Percentiles rank a stretch among this genome's conserved stretches.
phyloP scores from a whole-genome alignment of 2,329 filamentous ascomycete species.

The Phialophora macrospora region DNA sequence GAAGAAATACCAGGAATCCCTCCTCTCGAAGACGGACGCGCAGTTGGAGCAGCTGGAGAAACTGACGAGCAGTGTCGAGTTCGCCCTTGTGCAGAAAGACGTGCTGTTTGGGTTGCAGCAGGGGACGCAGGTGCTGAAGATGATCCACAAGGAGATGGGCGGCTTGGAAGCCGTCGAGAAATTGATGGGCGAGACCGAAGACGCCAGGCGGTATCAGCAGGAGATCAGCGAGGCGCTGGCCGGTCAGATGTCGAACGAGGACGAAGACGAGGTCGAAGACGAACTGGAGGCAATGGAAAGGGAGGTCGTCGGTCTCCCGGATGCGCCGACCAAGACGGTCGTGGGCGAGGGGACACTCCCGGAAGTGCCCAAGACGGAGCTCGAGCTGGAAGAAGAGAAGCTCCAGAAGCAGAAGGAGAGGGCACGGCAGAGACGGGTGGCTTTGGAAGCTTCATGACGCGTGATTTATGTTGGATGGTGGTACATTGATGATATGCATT shows the following conservation, averaged over 20 bases:
- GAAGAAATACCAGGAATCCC: slow-evolving; percentile 95
- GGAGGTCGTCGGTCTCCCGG: slow-evolving; percentile 57
- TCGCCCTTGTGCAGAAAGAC: slow-evolving; percentile 95
- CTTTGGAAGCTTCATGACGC: slow-evolving; percentile 36
- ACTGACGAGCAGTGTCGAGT: slow-evolving; percentile 87
- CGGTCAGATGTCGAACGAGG: slow-evolving; percentile 85
- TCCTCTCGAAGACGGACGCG: slow-evolving; percentile 85
- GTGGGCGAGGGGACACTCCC: slow-evolving; percentile 44
- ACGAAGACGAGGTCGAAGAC: slow-evolving; percentile 97
- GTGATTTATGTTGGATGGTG: slow-evolving; percentile 1
- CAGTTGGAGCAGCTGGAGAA: slow-evolving; percentile 94
- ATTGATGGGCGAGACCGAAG: slow-evolving; percentile 88
- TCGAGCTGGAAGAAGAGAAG: slow-evolving; percentile 42
- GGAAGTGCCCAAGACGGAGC: slow-evolving; percentile 45
- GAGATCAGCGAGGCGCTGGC: slow-evolving; percentile 92
- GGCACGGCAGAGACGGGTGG: slow-evolving; percentile 42
- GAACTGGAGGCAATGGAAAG: slow-evolving; percentile 82
- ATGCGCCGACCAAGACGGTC: slow-evolving; percentile 38
- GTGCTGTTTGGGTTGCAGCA: slow-evolving; percentile 90
- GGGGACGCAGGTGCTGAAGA: slow-evolving; percentile 83
- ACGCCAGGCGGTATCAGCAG: slow-evolving; percentile 91
- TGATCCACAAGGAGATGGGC: slow-evolving; percentile 95
- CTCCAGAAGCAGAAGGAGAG: slow-evolving; percentile 43
- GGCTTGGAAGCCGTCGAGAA: slow-evolving; percentile 93
- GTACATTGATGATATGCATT: slow-evolving; percentile 27